These are phyloP conservation scores for Monosporascus sp. DNA, from an alignment of 2,329 filamentous ascomycete species.

Conservation along the genomic window DNA sequence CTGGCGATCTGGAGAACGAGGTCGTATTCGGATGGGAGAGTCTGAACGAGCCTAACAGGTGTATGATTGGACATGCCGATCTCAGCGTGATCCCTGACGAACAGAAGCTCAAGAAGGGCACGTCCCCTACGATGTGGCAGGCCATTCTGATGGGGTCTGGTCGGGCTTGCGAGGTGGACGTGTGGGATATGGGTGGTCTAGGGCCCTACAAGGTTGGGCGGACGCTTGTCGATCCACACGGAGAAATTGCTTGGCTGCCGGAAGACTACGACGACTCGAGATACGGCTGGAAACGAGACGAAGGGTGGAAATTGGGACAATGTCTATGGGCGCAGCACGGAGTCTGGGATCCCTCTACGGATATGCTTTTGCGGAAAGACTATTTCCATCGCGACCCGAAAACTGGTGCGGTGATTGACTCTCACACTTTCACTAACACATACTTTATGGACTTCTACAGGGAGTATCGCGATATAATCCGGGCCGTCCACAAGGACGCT, in stretches of 20 bases:
- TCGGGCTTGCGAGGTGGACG: conserved; percentile 80
- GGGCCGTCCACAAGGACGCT: conserved; percentile 69
- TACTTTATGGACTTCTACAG: conserved; percentile 89
- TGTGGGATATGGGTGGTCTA: conserved; percentile 89
- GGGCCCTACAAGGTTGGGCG: conserved; percentile 87
- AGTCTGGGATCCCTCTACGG: conserved; percentile 80
- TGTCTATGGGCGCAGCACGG: conserved; percentile 97
- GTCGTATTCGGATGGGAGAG: conserved; percentile 95
- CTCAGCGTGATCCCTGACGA: conserved; percentile 76
- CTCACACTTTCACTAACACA: conserved; percentile 81
- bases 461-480: conserved; percentile 68
- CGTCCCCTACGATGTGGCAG: conserved; percentile 91
- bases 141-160: conserved; percentile 88
- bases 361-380: conserved; percentile 73
- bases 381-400: conserved; percentile 80
- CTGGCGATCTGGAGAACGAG: conserved; percentile 79
- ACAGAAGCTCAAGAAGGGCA: conserved; percentile 88
- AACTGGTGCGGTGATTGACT: conserved; percentile 70
- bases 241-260: conserved; percentile 78
- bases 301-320: conserved; percentile 86
- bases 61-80: conserved; percentile 78
- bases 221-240: conserved; percentile 80
- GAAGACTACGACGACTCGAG: conserved; percentile 76
- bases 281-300: conserved; percentile 87
- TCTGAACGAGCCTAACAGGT: conserved; percentile 90